Evolutionary conservation across 129 eudicot species (phyloP).

Genomic region (Artemisia annua): DNA sequence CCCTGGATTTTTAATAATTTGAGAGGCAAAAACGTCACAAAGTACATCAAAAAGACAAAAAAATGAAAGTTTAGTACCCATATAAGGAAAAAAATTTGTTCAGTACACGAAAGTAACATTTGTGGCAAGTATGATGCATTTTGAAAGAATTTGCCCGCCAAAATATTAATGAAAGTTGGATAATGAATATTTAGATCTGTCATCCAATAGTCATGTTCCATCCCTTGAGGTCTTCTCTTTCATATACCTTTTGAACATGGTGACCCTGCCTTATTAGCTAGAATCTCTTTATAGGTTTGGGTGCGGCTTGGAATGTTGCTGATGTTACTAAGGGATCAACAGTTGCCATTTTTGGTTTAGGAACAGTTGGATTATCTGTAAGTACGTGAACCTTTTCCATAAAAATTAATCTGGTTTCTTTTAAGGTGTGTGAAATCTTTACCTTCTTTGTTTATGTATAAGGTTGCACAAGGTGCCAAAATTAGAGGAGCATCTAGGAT

Average conservation of each 20-base stretch:
- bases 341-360: constrained; percentile 89
- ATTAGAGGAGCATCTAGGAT: constrained; percentile 85
- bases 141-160: too few species aligned
- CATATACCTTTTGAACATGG: not conserved
- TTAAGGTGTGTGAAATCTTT: not conserved
- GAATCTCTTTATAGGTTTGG: constrained; percentile 52
- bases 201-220: too few species aligned
- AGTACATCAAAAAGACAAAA: too few species aligned
- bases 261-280: not conserved
- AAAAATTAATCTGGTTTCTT: not conserved
- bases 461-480: constrained; percentile 98
- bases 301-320: constrained; percentile 99
- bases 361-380: constrained; percentile 99
- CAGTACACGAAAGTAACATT: too few species aligned
- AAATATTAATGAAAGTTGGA: too few species aligned
- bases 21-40: too few species aligned
- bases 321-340: constrained; percentile 70
- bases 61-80: too few species aligned
- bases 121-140: too few species aligned
- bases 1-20: too few species aligned
- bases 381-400: constrained; percentile 31
- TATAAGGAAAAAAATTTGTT: too few species aligned
- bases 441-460: constrained; percentile 5
- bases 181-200: too few species aligned
- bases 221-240: too few species aligned